Evolutionary conservation across 495 filamentous ascomycete species (phyloP).

Genomic region (Neurospora africana): DNA sequence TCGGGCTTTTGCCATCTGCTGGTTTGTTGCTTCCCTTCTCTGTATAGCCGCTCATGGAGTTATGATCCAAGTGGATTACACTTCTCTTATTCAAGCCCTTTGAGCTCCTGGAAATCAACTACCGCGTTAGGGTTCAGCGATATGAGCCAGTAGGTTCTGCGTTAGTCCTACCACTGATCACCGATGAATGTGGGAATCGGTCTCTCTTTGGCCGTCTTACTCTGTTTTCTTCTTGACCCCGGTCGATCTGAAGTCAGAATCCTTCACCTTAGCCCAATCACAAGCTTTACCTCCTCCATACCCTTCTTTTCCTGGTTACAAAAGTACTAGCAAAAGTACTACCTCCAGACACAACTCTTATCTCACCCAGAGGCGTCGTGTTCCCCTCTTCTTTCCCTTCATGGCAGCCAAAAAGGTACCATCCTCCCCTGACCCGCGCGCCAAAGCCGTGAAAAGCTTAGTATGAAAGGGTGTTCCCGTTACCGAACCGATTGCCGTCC

Average conservation of each 20-base stretch:
- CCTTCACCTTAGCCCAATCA: neutral
- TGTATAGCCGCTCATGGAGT: neutral
- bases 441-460: neutral
- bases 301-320: neutral
- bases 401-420: neutral
- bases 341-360: neutral
- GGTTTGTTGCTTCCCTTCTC: neutral
- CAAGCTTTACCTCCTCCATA: neutral
- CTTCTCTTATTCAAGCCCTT: neutral
- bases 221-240: neutral
- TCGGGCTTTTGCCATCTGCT: neutral
- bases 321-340: neutral
- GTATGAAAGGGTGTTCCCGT: neutral
- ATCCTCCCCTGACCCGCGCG: neutral
- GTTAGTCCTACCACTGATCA: neutral
- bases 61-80: neutral
- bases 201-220: neutral
- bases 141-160: neutral
- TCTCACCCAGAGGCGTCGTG: neutral
- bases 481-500: neutral
- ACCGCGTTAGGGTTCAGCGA: neutral
- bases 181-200: neutral
- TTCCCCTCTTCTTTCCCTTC: neutral
- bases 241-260: neutral
- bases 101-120: neutral